Evolutionary conservation across 2,329 filamentous ascomycete species (phyloP), one percentile per base, ranked within the genome.

Genomic region (Pseudopyrenochaeta lycopersici): DNA sequence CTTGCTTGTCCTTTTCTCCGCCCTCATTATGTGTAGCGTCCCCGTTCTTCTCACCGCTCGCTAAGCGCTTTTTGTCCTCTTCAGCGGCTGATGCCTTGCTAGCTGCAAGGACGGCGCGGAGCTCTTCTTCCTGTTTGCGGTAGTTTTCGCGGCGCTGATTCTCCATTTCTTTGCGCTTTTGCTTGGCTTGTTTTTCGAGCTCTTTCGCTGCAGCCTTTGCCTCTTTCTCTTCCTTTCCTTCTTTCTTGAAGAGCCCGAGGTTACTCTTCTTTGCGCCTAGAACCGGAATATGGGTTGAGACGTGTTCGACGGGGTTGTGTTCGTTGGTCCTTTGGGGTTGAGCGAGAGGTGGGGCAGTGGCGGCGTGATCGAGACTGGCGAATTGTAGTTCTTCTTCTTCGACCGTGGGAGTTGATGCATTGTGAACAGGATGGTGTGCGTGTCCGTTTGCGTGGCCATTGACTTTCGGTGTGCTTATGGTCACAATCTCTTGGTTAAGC

Each of bases 191-290:
- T 46, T 65, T 71, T 40, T 76, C 72, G 14, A 70, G 60, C 52
- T 85, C 85, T 73, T 88, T 89, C 60, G 83, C 81, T 35, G 83
- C 76, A 20, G 84, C 84, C 64, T 84, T 85, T 42, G 81, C 79
- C 40, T 85, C 84, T 61, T 87, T 87, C 51, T 86, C 84, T 68
- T 84, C 83, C 41, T 90, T 76, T 88, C 93, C 81, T 88, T 86
- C 29, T 85, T 85, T 60, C 82, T 83, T 70, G 84, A 88, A 72
- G 30, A 72, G 68, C 6, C 56, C 61, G 0, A 73, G 49, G 29
- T 70, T 73, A 44, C 70, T 74, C 53, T 73, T 75, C 46, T 66
- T 67, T 3, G 62, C 7, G 21, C 50, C 62, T 9, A 74, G 54
- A 85, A 57, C 62, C 5, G 71, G 72, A 14, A 72, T 60, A 45